Evolutionary conservation across 1,139 yeast genomes (phyloP), one percentile per base, ranked within the genome.

Genomic region (Zygosaccharomyces sapae): DNA sequence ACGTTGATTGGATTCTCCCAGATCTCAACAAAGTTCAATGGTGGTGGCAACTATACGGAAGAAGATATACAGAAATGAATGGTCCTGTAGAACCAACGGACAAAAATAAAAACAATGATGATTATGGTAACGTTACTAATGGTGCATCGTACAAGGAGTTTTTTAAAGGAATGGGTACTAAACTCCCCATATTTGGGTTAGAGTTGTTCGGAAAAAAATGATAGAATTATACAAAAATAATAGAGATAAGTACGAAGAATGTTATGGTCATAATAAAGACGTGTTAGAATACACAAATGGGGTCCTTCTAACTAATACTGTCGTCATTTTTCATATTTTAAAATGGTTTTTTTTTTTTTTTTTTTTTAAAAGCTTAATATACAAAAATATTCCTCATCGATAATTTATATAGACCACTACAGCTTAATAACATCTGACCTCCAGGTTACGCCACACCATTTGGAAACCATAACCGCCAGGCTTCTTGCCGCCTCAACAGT

Each of bases 1-100:
- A 71, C 3, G 72, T 67, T 20, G 75, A 75, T 22, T 80, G 86
- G 54, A 65, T 86, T 1, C 77, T 79, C 42, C 88, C 94, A 40
- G 86, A 88, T 55, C 73, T 74, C 51, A 75, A 77, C 30, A 81
- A 81, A 44, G 76, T 88, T 19, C 77, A 76, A 55, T 90, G 95
- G 90, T 90, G 97, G 97, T 79, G 77, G 58, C 95, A 87, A 57
- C 68, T 86, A 35, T 88, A 77, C 60, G 96, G 96, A 0, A 70
- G 94, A 43, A 71, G 80, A 3, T 86, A 86, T 58, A 81, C 81
- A 52, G 97, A 89, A 58, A 81, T 89, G 94, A 87, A 86, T 60
- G 80, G 81, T 1, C 18, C 38, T 16, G 33, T 10, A 16, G 27
- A 34, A 25, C 19, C 34, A 6, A 9, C 42, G n/a, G 22, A 33